Base-by-base conservation (phyloP, 192 early-diverging fungal species). In the Glomus cerebriforme region DNA sequence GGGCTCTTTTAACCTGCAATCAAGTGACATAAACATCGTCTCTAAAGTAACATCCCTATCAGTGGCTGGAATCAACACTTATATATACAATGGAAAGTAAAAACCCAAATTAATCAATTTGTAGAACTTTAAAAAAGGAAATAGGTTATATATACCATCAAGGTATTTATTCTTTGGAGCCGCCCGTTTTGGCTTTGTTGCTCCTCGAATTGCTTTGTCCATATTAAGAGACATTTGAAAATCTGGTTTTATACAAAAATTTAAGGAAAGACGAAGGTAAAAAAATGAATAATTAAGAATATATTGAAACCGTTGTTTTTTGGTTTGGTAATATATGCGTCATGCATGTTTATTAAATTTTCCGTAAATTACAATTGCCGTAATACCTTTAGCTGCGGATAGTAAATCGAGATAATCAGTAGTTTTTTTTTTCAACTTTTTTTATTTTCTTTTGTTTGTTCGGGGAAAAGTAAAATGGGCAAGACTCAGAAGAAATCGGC, bases 101-200 rank as follows among this genome's bases (percentile, higher is more conserved):
- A 31, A 59, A 31, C 10, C 17, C 8, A n/a, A 22, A 43, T 45
- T 22, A 13, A 35, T 73, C 13, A 72, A 29, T 29, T 32, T 26
- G 15, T 10, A 10, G n/a, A 71, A 13, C 24, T 45, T 43, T 0
- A n/a, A n/a, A 45, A 24, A 39, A 31, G 54, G 19, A 49, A 49
- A 29, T 2, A n/a, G n/a, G 10, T 35, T 4, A 2, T 31, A n/a
- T 8, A 29, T 87, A 91, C 90, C 85, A 75, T 88, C 86, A 32
- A 98, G 94, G 84, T 99, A 96, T 85, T 98, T 99, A 82, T 95
- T 93, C 83, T 99, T 99, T 62, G 97, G 97, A 8, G 96, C 93
- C 43, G 92, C 91, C 82, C 97, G 95, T 60, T 98, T 96, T 68
- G 86, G 84, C 76, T 91, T 92, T 15, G 94, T 92, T 8, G 96